Evolutionary conservation across 108 stramenopile species (phyloP).

Genomic region (Aureococcus anophagefferens): DNA sequence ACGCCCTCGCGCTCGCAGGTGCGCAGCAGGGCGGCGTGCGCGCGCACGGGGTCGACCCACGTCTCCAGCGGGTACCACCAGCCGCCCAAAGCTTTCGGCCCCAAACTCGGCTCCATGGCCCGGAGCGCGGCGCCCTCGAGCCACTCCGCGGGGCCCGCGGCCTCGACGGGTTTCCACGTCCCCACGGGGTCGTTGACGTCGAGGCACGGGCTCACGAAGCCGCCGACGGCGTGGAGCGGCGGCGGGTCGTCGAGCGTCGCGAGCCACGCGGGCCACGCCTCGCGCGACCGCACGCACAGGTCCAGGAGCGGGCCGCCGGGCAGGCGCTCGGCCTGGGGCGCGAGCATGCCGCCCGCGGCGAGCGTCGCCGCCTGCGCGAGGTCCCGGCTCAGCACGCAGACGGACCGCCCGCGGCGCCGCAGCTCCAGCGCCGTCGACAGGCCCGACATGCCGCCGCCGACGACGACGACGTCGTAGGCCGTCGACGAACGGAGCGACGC

Average conservation of each 20-base stretch:
- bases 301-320: constrained; percentile 66
- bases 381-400: constrained; percentile 20
- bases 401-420: no score
- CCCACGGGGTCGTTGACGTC: constrained; percentile 42
- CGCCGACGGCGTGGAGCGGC: no score
- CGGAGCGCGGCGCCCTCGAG: constrained; percentile 65
- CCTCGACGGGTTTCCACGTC: constrained; percentile 65
- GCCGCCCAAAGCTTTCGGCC: constrained; percentile 67
- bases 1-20: constrained; percentile 69
- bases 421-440: no score
- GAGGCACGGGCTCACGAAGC: no score
- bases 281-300: constrained; percentile 60
- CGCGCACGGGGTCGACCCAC: constrained; percentile 71
- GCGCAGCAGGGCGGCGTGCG: constrained; percentile 56
- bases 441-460: no score
- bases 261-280: constrained; percentile 62
- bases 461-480: no score
- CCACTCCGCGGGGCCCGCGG: constrained; percentile 58
- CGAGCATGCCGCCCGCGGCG: constrained; percentile 44
- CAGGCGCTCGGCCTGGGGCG: constrained; percentile 74
- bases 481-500: no score
- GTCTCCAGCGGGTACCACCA: constrained; percentile 94
- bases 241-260: constrained; percentile 17
- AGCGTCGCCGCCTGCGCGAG: constrained; percentile 21
- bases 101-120: constrained; percentile 69